Percentiles rank a stretch among this genome's conserved stretches.
Conservation (phyloP, 2,329 filamentous ascomycete species). For the Ophiobolus disseminans region DNA sequence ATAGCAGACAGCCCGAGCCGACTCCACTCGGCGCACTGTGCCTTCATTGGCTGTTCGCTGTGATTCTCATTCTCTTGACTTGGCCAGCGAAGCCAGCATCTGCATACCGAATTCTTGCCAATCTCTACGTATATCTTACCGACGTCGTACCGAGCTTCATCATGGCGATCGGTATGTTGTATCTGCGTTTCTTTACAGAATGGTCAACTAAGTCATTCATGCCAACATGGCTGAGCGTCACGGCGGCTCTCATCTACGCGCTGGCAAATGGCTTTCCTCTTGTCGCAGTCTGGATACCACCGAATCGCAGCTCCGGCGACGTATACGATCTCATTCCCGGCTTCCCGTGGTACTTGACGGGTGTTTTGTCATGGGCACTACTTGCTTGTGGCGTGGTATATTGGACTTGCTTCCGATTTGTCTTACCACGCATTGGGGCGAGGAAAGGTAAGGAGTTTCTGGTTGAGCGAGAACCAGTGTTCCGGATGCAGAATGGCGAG, state of each 20-base stretch:
- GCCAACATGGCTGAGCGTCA: conserved; percentile 14
- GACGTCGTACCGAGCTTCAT: conserved; percentile 16
- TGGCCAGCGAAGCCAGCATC: conserved; percentile 12
- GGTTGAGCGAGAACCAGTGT: conserved; percentile 19
- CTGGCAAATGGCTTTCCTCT: conserved; percentile 15
- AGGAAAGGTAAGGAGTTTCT: conserved; percentile 19
- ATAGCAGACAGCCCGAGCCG: conserved; percentile 9
- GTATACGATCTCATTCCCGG: conserved; percentile 6
- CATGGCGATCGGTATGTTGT: conserved; percentile 19
- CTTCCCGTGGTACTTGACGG: conserved; percentile 17
- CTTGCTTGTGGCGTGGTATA: conserved; percentile 14
- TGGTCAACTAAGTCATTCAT: conserved; percentile 18
- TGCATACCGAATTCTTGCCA: conserved; percentile 20
- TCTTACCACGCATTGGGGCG: conserved; percentile 12
- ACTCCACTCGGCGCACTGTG: conserved; percentile 26
- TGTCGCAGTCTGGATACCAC: conserved; percentile 21
- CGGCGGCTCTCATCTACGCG: conserved; percentile 11
- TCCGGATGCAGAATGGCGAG: conserved; percentile 15
- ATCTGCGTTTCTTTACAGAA: conserved; percentile 14
- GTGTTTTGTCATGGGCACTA: conserved; percentile 6
- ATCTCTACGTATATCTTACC: conserved; percentile 21
- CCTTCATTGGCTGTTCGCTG: conserved; percentile 26
- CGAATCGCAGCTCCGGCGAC: conserved; percentile 1
- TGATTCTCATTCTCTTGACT: conserved; percentile 21
- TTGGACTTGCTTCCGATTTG: conserved; percentile 11